A percentile compares a stretch with the other conserved stretches of the same genome.
These are phyloP conservation scores for Kalaharituber pfeilii DNA, from an alignment of 2,329 filamentous ascomycete genomes.

Conservation along the genomic window DNA sequence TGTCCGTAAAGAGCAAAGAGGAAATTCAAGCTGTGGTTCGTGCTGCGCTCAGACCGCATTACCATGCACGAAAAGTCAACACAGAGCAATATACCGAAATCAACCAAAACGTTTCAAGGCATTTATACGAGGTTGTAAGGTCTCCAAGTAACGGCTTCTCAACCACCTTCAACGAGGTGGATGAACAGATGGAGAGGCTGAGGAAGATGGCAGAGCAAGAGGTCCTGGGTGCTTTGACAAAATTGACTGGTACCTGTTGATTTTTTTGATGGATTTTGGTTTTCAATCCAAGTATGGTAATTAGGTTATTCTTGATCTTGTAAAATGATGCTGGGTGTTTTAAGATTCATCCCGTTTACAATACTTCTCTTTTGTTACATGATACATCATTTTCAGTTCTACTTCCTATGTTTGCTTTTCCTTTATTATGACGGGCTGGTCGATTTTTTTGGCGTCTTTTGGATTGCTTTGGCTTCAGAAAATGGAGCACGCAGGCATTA, in stretches of 20 bases:
- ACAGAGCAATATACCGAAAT: conserved; percentile 75
- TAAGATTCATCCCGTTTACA: no score
- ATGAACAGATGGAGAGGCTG: conserved; percentile 13
- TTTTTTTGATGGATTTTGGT: no score
- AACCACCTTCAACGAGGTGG: background rate
- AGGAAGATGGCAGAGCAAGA: conserved; percentile 11
- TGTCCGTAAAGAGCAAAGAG: conserved; percentile 71
- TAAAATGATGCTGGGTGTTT: no score
- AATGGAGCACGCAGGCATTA: background rate
- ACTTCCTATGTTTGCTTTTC: no score
- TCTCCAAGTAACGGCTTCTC: background rate
- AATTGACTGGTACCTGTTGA: background rate
- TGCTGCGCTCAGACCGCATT: conserved; percentile 62
- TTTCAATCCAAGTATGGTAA: background rate
- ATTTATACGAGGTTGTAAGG: conserved; percentile 43
- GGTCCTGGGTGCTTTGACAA: conserved; percentile 10
- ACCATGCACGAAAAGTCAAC: conserved; percentile 59
- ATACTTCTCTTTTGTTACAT: no score
- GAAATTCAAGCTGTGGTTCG: conserved; percentile 81
- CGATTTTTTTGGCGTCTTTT: background rate
- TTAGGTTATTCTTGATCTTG: background rate
- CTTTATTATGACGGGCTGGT: background rate
- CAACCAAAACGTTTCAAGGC: conserved; percentile 74
- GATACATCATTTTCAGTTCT: no score
- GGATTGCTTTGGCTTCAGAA: background rate